Base-by-base conservation (phyloP, 805 yeast genomes). In the Yamadazyma insecticola region DNA sequence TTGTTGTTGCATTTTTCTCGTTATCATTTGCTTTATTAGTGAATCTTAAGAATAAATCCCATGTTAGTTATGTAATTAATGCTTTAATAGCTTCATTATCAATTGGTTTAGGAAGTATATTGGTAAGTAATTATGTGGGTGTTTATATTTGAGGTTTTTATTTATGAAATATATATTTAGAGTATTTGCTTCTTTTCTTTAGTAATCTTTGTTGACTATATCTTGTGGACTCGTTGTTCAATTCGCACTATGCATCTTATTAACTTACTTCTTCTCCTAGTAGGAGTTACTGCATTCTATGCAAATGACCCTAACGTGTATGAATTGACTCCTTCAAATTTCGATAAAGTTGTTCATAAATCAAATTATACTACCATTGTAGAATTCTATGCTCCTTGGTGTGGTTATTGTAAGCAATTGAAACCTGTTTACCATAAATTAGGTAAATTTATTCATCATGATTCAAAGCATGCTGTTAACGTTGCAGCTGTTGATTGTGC, bases 351-450 rank as follows among this genome's bases (percentile, higher is more conserved):
- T 29, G 76, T 89, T 3, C 66, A 76, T 25, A 55, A 66, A 14
- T 68, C 94, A 2, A 87, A 87, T 51, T 82, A 86, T 47, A 82
- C 95, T 2, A 59, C 95, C 2, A 60, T 88, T 13, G 88, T 87
- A 14, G 88, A 88, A 61, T 89, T 89, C 57, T 89, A 82, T 56
- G 97, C 97, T 4, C 96, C 97, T 22, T 89, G 97, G 97, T 90
- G 98, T 64, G 96, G 97, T 4, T 87, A 90, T 57, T 90, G 98
- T 59, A 72, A 78, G 47, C 71, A 76, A 35, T 62, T 90, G 30
- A 74, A 77, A 36, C 79, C 82, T 3, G 76, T 75, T 2, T 81
- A 68, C 55, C 62, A 66, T 29, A 79, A 79, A 48, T 75, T 80
- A 10, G 94, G 84, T 5, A 74, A 72, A 30, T 54, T 60, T 17